Evolutionary conservation across 306 rosid genomes (phyloP).

Genomic region (Cercis canadensis): DNA sequence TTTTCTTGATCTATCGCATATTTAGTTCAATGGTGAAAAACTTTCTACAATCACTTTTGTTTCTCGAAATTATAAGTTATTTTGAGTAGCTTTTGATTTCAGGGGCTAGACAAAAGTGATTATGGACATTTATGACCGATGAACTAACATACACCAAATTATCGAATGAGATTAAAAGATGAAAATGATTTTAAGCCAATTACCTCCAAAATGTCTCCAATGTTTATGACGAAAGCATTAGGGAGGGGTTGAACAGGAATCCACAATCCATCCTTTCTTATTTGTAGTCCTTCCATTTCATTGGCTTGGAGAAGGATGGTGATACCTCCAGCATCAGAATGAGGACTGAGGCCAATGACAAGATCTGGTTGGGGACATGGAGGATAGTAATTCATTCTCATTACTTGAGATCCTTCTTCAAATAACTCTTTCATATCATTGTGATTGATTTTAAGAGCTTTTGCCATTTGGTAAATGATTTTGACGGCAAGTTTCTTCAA

Average conservation of each 20-base stretch:
- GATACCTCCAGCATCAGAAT: constrained; percentile 40
- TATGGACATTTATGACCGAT: too few relatives aligned
- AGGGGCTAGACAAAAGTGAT: too few relatives aligned
- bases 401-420: constrained; percentile 34
- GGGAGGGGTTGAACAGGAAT: constrained; percentile 52
- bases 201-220: constrained; percentile 58
- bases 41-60: too few relatives aligned
- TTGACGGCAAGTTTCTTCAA: constrained; percentile 23
- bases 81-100: too few relatives aligned
- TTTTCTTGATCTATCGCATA: too few relatives aligned
- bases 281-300: constrained; percentile 54
- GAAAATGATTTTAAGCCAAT: background rate
- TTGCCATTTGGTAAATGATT: constrained; percentile 23
- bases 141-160: too few relatives aligned
- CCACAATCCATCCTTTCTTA: constrained; percentile 50
- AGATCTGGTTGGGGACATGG: constrained; percentile 49
- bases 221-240: constrained; percentile 49
- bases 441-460: constrained; percentile 35
- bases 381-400: constrained; percentile 50
- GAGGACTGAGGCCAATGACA: constrained; percentile 43
- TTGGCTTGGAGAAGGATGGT: constrained; percentile 45
- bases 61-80: too few relatives aligned
- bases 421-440: constrained; percentile 27
- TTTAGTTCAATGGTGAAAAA: too few relatives aligned
- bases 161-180: too few relatives aligned